A percentile compares a stretch with the other conserved stretches of the same genome.
Conservation (phyloP, 2,329 filamentous ascomycete genomes). For the Zarea fungicola region DNA sequence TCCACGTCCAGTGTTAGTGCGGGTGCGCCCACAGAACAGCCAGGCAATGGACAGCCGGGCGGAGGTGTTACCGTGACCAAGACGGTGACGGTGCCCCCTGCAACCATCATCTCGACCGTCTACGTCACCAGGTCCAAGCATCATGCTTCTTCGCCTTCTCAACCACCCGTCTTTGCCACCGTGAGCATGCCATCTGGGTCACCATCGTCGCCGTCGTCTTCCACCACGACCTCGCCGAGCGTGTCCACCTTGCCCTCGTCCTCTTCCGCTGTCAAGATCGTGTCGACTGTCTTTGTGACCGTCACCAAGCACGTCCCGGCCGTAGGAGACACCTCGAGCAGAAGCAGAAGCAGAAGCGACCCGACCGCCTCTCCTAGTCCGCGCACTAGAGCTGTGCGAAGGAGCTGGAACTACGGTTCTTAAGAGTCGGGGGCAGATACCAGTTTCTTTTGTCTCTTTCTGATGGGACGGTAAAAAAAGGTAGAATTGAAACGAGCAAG, state of each 20-base stretch:
- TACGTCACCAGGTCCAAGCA: constrained; percentile 18
- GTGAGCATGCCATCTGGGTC: neutral
- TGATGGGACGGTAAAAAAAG: too few relatives aligned
- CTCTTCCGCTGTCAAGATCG: constrained; percentile 5
- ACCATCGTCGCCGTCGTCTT: neutral
- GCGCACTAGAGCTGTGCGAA: neutral
- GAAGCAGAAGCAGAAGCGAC: neutral
- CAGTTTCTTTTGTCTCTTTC: neutral
- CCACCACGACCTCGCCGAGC: neutral
- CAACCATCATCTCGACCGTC: constrained; percentile 34
- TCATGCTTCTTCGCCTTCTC: neutral
- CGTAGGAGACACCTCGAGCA: neutral
- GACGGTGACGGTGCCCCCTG: constrained; percentile 30
- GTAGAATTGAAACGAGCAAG: neutral
- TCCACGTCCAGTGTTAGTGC: too few relatives aligned
- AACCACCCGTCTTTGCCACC: neutral
- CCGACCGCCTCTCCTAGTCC: neutral
- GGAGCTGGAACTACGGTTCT: constrained; percentile 6
- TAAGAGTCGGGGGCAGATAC: neutral
- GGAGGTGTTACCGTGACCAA: constrained; percentile 28
- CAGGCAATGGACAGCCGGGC: constrained; percentile 12
- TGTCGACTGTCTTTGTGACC: constrained; percentile 5
- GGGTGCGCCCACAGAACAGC: constrained; percentile 20
- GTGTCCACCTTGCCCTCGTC: constrained; percentile 17
- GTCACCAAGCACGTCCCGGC: neutral